Evolutionary conservation across 495 filamentous ascomycete genomes (phyloP), one percentile per base, ranked within the genome.

Genomic region (Aspergillus biplanus): DNA sequence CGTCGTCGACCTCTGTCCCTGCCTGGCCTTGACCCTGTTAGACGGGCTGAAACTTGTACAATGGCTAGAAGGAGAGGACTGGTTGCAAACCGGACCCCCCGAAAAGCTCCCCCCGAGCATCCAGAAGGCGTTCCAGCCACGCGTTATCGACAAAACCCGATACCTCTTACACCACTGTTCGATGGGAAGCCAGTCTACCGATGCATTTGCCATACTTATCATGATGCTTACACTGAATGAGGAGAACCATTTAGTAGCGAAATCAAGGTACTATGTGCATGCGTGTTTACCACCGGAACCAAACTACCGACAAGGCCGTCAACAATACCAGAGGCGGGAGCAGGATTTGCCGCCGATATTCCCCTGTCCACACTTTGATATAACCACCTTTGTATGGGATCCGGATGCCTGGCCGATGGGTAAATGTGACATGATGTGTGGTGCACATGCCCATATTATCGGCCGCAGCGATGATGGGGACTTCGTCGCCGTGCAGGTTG

Each of bases 1-100:
- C 27, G 49, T 64, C 13, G 80, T 83, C 47, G 77, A 62, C 34
- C 47, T 66, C 1, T 66, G 64, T 31, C 18, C 74, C 27, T 66
- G 64, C 35, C 53, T 66, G 42, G 47, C 58, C n/a, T n/a, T 66
- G 13, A 66, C 64, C 46, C 62, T 53, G 15, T 32, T 13, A 6
- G 49, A 66, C 48, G 13, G 50, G 15, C 37, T 59, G 0, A 18
- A 16, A 8, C 37, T 59, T 6, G 49, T 15, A 7, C 11, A 55
- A 3, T 64, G 56, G 56, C 13, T 64, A 16, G 18, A 9, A 48
- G 34, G n/a, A 27, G 33, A 18, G 7, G 6, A 7, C 50, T 55
- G n/a, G n/a, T n/a, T 49, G 37, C 27, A 7, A 37, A n/a, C 4
- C 16, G 18, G 6, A 47, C 48, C 50, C 32, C 42, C 0, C 35